phyloP scores from a whole-genome alignment of 2,329 filamentous ascomycete genomes.

The Diatrype stigma region DNA sequence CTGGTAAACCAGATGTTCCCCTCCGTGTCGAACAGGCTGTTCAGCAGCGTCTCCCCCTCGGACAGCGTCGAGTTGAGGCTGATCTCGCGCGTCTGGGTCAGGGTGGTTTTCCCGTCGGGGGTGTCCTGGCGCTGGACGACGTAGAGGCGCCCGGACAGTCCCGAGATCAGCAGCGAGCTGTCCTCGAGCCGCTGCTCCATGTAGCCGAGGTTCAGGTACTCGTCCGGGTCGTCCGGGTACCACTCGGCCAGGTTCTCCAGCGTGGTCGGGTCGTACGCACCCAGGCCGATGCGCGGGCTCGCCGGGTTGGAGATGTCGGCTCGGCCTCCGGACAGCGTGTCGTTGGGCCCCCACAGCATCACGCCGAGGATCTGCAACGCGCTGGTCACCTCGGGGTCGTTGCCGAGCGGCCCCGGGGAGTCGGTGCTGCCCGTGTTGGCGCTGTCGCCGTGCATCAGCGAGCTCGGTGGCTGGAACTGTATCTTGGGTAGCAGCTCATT shows the following conservation, averaged over 20 bases:
- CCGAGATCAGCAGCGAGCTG: neutral
- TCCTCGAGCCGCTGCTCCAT: conserved; percentile 1
- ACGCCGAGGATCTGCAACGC: neutral
- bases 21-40: conserved; percentile 1
- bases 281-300: neutral
- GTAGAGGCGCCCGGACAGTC: neutral
- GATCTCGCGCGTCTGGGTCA: neutral
- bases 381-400: neutral
- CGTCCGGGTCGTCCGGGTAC: neutral
- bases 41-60: conserved; percentile 1
- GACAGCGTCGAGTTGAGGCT: neutral
- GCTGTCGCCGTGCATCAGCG: conserved; percentile 1
- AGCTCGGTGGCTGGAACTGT: neutral
- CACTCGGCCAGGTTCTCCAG: neutral
- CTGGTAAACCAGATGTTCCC: conserved; percentile 3
- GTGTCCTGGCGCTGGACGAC: neutral
- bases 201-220: conserved; percentile 3
- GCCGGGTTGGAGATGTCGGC: neutral
- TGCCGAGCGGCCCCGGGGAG: neutral
- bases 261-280: neutral
- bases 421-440: conserved; percentile 2
- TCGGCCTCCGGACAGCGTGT: neutral
- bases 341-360: neutral
- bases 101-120: neutral
- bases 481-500: neutral